Evolutionary conservation across 768 basidiomycete species (phyloP).

Genomic region (Boletus rufocinnamomeus): DNA sequence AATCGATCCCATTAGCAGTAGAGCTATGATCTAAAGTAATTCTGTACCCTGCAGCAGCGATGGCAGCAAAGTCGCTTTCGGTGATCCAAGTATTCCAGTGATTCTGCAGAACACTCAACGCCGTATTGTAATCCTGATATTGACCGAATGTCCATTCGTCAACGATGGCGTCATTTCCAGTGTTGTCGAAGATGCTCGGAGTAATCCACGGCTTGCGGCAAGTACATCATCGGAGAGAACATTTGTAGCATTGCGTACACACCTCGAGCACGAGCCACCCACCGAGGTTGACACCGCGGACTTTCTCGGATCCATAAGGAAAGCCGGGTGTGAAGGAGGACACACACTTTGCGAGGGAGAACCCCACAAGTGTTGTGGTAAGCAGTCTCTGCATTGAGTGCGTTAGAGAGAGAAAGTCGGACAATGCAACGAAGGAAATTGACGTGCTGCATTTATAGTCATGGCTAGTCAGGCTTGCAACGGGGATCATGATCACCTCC

Average conservation of each 20-base stretch:
- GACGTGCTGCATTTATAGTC: slow-evolving; percentile 23
- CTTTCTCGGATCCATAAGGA: slow-evolving; percentile 70
- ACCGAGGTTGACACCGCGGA: slow-evolving; percentile 85
- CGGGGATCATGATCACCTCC: no score
- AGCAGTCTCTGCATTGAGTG: slow-evolving; percentile 23
- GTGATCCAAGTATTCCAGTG: slow-evolving; percentile 90
- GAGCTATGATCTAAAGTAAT: neutral
- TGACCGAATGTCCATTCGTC: slow-evolving; percentile 82
- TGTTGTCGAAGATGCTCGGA: slow-evolving; percentile 68
- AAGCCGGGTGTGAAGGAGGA: slow-evolving; percentile 53
- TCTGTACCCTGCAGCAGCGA: slow-evolving; percentile 70
- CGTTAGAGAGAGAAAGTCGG: slow-evolving; percentile 53
- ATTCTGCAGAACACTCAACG: slow-evolving; percentile 50
- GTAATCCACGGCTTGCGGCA: slow-evolving; percentile 72
- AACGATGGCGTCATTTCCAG: slow-evolving; percentile 51
- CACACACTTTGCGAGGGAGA: slow-evolving; percentile 32
- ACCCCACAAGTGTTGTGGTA: slow-evolving; percentile 25
- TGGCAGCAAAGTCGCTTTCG: slow-evolving; percentile 72
- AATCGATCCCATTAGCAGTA: slow-evolving; percentile 7
- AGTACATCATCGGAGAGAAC: slow-evolving; percentile 40
- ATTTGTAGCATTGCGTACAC: slow-evolving; percentile 9
- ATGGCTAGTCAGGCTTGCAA: neutral
- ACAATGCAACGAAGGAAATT: neutral
- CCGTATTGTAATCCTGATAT: slow-evolving; percentile 53
- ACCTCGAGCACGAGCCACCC: slow-evolving; percentile 62